Conservation (phyloP, 768 basidiomycete genomes). For the Termitomyces sp. region DNA sequence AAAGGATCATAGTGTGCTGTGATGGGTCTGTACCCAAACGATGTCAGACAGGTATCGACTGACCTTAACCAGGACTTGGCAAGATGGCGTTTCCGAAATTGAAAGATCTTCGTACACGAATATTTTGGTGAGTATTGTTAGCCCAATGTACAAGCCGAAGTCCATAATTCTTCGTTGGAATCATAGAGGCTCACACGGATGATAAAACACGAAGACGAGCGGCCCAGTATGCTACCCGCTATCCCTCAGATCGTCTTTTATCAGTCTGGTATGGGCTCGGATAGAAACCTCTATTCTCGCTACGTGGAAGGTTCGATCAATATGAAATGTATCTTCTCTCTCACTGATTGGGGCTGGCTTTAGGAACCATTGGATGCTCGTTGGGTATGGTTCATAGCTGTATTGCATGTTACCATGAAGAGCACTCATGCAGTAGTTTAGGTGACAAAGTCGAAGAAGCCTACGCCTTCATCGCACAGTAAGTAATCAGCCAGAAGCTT, state of each 20-base stretch:
- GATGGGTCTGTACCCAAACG: slow-evolving; percentile 49
- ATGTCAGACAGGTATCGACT: background rate
- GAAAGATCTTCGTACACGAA: slow-evolving; percentile 50
- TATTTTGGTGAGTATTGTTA: slow-evolving; percentile 38
- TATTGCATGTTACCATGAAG: background rate
- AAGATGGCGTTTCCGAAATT: slow-evolving; percentile 49
- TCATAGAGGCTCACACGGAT: slow-evolving; percentile 54
- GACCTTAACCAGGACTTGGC: slow-evolving; percentile 52
- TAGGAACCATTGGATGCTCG: slow-evolving; percentile 60
- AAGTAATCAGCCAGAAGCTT: slow-evolving; percentile 20
- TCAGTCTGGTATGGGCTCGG: slow-evolving; percentile 57
- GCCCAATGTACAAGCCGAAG: background rate
- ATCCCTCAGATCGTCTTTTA: slow-evolving; percentile 62
- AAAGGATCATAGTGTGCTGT: slow-evolving; percentile 69
- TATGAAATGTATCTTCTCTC: background rate
- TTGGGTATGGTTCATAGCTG: slow-evolving; percentile 36
- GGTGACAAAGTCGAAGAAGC: slow-evolving; percentile 74
- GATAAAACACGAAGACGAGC: slow-evolving; percentile 43
- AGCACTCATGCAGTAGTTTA: slow-evolving; percentile 15
- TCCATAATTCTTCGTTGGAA: background rate
- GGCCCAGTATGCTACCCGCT: slow-evolving; percentile 24
- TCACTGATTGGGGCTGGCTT: background rate
- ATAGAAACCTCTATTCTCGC: slow-evolving; percentile 50
- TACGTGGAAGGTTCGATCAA: slow-evolving; percentile 20
- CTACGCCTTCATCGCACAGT: slow-evolving; percentile 80